Conservation (phyloP, 495 filamentous ascomycete genomes). For the Entonaema liquescens region DNA sequence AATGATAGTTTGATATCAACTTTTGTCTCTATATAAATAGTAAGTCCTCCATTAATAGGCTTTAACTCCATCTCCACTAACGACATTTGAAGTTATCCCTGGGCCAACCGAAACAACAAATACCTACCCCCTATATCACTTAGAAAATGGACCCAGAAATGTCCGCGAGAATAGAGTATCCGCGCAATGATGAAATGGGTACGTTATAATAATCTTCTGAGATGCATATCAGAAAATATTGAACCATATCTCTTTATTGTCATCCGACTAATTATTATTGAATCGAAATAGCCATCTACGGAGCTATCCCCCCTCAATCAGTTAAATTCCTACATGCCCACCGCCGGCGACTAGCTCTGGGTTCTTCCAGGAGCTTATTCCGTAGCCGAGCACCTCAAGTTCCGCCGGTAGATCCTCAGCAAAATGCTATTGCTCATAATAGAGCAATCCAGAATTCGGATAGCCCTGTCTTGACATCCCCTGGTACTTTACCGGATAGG, state of each 20-base stretch:
- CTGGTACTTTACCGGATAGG: neutral
- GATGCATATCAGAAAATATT: no score
- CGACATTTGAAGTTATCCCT: neutral
- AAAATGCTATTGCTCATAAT: neutral
- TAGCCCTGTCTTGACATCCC: neutral
- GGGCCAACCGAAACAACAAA: no score
- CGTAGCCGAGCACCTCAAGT: neutral
- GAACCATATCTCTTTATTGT: no score
- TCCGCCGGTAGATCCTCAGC: neutral
- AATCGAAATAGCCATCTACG: neutral
- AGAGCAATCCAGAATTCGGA: neutral
- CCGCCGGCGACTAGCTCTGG: constrained; percentile 7
- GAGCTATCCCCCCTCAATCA: neutral
- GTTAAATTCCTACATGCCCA: neutral
- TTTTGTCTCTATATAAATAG: neutral
- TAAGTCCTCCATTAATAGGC: no score
- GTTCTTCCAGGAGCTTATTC: constrained; percentile 8
- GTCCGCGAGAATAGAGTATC: neutral
- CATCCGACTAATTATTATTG: neutral
- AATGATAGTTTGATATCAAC: no score
- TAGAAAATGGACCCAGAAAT: no score
- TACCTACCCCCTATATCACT: no score
- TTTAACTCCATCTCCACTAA: no score
- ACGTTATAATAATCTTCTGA: neutral
- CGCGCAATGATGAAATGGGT: neutral